These are phyloP conservation scores for Trametes gibbosa DNA, from an alignment of 768 basidiomycete genomes.

Conservation along the genomic window DNA sequence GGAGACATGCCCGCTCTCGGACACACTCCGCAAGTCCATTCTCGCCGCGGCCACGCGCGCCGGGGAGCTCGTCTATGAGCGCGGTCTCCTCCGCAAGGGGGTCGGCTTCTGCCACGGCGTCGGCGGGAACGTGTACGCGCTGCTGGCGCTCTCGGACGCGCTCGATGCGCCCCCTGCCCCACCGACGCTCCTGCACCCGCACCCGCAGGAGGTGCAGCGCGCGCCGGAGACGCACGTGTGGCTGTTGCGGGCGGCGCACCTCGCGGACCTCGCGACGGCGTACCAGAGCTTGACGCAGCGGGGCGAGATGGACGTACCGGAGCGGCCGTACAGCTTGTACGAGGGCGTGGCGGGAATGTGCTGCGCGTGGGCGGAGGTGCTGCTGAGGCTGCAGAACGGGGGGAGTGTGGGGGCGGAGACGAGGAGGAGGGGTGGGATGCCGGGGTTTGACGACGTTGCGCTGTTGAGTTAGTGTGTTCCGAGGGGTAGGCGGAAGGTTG, in stretches of 20 bases:
- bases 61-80: conserved; percentile 43
- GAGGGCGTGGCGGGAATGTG: conserved; percentile 60
- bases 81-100: conserved; percentile 53
- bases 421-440: conserved; percentile 21
- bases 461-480: not conserved
- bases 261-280: conserved; percentile 44
- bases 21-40: conserved; percentile 28
- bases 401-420: not conserved
- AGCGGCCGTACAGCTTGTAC: conserved; percentile 55
- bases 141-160: conserved; percentile 46
- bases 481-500: not conserved
- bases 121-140: conserved; percentile 51
- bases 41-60: conserved; percentile 37
- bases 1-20: conserved; percentile 23
- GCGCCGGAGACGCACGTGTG: conserved; percentile 18
- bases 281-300: conserved; percentile 33
- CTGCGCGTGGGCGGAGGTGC: conserved; percentile 51
- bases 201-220: conserved; percentile 1
- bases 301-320: conserved; percentile 46
- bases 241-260: conserved; percentile 43
- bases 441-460: conserved; percentile 25
- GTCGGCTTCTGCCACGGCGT: conserved; percentile 61
- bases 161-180: conserved; percentile 33
- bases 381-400: conserved; percentile 11
- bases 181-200: too few relatives aligned